These are phyloP conservation scores for Hericium rajendrae DNA, from an alignment of 768 basidiomycete genomes.

Conservation along the genomic window DNA sequence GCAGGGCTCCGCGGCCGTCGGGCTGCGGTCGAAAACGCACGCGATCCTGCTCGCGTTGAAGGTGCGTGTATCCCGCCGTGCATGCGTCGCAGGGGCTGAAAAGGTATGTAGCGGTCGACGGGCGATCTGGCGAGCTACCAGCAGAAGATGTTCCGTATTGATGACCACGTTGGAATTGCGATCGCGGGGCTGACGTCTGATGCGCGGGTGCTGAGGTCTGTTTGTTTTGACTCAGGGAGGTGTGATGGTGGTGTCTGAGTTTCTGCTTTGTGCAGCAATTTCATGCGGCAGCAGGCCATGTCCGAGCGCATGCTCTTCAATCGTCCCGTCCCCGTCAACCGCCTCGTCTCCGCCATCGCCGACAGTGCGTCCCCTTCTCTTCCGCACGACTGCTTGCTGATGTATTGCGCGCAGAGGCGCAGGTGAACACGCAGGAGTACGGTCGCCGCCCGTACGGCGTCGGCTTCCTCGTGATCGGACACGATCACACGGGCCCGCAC, in stretches of 20 bases:
- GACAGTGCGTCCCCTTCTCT: constrained; percentile 59
- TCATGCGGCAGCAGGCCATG: constrained; percentile 99
- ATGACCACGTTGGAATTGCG: constrained; percentile 98
- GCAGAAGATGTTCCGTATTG: constrained; percentile 99
- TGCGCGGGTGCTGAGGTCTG: constrained; percentile 90
- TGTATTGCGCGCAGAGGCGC: constrained; percentile 59
- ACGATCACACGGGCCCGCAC: constrained; percentile 95
- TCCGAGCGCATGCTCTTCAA: constrained; percentile 91
- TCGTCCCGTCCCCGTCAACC: constrained; percentile 87
- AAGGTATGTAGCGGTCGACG: constrained; percentile 98
- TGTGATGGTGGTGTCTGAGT: not conserved
- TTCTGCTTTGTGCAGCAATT: constrained; percentile 58
- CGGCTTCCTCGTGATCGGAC: constrained; percentile 94
- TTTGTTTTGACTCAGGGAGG: not conserved
- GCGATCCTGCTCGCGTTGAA: constrained; percentile 88
- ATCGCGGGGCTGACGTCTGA: constrained; percentile 99
- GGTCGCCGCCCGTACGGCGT: constrained; percentile 97
- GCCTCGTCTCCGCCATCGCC: constrained; percentile 87
- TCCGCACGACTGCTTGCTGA: not conserved
- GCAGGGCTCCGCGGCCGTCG: constrained; percentile 98
- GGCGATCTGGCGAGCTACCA: constrained; percentile 99
- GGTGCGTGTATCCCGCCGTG: constrained; percentile 33
- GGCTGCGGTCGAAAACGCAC: constrained; percentile 91
- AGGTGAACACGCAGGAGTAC: constrained; percentile 98
- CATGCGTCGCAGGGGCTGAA: too few relatives aligned